phyloP scores from a whole-genome alignment of 108 stramenopile species.

The Cyclostephanos tholiformis region DNA sequence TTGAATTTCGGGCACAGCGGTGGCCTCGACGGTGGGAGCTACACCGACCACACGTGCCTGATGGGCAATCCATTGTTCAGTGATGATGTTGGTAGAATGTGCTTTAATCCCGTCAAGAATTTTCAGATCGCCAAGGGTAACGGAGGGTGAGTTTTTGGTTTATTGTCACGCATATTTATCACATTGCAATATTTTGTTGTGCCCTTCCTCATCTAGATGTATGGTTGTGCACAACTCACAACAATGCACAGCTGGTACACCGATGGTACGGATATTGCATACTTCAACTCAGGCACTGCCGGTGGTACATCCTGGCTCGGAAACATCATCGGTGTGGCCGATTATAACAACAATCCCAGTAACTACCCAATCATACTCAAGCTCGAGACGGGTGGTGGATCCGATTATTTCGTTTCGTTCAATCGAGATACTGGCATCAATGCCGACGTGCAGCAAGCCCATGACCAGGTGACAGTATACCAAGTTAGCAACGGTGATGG shows the following conservation, averaged over 20 bases:
- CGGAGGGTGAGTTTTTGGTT: background rate
- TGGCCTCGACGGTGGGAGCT: slow-evolving; percentile 20
- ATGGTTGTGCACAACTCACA: background rate
- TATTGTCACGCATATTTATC: background rate
- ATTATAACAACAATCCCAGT: slow-evolving; percentile 38
- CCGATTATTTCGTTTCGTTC: slow-evolving; percentile 37
- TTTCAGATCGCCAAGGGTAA: slow-evolving; percentile 29
- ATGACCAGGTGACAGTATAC: slow-evolving; percentile 26
- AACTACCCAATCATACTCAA: slow-evolving; percentile 31
- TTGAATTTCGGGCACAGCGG: slow-evolving; percentile 29
- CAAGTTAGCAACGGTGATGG: slow-evolving; percentile 25
- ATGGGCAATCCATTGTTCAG: slow-evolving; percentile 31
- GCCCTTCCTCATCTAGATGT: background rate
- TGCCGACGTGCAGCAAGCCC: slow-evolving; percentile 10
- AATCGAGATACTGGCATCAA: slow-evolving; percentile 39
- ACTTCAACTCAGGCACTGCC: slow-evolving; percentile 8
- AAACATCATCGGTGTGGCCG: slow-evolving; percentile 38
- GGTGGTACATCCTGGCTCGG: slow-evolving; percentile 18
- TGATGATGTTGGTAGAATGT: slow-evolving; percentile 28
- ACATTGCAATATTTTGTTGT: background rate
- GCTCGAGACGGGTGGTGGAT: slow-evolving; percentile 14
- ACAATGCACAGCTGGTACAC: slow-evolving; percentile 28
- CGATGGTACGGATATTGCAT: slow-evolving; percentile 3
- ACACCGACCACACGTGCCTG: slow-evolving; percentile 25
- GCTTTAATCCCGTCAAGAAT: slow-evolving; percentile 43